Percentiles rank a stretch among this genome's conserved stretches.
Evolutionary conservation across 371 early-diverging fungal species (phyloP).

Genomic region (Syncephalastrum racemosum): DNA sequence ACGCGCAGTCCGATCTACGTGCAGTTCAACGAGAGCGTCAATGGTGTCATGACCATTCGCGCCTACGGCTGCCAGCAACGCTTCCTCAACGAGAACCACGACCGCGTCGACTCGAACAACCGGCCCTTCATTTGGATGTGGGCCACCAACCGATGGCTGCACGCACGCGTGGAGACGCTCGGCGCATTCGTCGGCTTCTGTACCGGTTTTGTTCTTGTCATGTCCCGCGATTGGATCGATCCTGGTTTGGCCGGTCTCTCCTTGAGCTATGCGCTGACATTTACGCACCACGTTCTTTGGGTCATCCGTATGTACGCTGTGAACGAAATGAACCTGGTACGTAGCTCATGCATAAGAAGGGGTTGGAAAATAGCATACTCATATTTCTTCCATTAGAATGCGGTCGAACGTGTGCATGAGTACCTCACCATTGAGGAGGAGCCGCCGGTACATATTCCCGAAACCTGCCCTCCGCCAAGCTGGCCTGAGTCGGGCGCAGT

Average conservation of each 20-base stretch:
- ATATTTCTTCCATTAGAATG: conserved; percentile 26
- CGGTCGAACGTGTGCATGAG: conserved; percentile 80
- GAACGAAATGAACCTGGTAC: conserved; percentile 77
- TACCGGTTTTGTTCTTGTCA: conserved; percentile 61
- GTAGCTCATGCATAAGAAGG: conserved; percentile 9
- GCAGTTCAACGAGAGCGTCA: conserved; percentile 73
- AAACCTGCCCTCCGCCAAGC: conserved; percentile 43
- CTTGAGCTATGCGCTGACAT: conserved; percentile 69
- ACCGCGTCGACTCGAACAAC: conserved; percentile 66
- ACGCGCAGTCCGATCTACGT: conserved; percentile 79
- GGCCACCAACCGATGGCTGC: conserved; percentile 91
- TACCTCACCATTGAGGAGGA: conserved; percentile 75
- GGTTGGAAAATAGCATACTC: too few relatives aligned
- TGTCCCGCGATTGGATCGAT: conserved; percentile 53
- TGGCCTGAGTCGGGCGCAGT: conserved; percentile 81
- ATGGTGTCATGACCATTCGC: conserved; percentile 79
- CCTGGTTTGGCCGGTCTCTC: conserved; percentile 81
- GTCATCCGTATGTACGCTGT: conserved; percentile 74
- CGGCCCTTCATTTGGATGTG: conserved; percentile 82
- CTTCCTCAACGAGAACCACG: conserved; percentile 59
- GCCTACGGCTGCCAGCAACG: conserved; percentile 68
- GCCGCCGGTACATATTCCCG: conserved; percentile 52
- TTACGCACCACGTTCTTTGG: conserved; percentile 77
- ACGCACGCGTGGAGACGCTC: conserved; percentile 73
- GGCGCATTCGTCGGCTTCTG: conserved; percentile 73